phyloP scores from a whole-genome alignment of 2,329 filamentous ascomycete species.

The Neophaeococcomyces aloes region DNA sequence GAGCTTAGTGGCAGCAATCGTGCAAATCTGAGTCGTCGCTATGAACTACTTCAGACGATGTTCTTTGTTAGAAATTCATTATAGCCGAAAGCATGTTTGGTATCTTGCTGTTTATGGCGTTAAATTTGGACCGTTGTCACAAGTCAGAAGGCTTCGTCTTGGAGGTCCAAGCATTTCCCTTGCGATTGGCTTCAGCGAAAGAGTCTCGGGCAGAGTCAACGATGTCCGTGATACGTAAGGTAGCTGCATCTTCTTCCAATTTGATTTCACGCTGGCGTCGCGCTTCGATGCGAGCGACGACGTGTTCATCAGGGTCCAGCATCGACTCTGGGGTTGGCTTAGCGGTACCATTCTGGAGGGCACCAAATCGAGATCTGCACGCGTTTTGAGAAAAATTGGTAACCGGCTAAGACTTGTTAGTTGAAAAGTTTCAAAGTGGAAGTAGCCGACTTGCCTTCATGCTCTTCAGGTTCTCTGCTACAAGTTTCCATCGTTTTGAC shows the following conservation, averaged over 20 bases:
- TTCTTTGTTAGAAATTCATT: no score
- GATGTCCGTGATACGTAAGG: background rate
- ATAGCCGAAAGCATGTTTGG: background rate
- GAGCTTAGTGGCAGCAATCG: no score
- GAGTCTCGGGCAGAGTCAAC: background rate
- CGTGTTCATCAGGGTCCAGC: constrained; percentile 15
- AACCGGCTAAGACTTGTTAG: constrained; percentile 16
- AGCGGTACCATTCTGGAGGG: constrained; percentile 34
- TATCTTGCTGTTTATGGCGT: background rate
- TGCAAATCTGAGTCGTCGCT: no score
- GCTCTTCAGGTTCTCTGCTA: constrained; percentile 34
- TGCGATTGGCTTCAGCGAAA: constrained; percentile 13
- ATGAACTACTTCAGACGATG: no score
- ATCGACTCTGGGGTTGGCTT: constrained; percentile 33
- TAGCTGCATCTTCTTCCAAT: constrained; percentile 11
- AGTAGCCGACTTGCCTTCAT: constrained; percentile 21
- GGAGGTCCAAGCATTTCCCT: constrained; percentile 19
- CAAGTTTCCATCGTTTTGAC: constrained; percentile 36
- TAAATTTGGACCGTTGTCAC: background rate
- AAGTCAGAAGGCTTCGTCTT: constrained; percentile 6
- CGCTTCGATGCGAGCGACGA: constrained; percentile 18
- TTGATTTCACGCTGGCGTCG: constrained; percentile 16
- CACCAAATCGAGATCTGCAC: constrained; percentile 35
- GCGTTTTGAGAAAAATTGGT: constrained; percentile 38
- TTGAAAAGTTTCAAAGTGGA: background rate